Evolutionary conservation across 164 flowering plant genomes (phyloP).

Genomic region (Nymphaea thermarum): DNA sequence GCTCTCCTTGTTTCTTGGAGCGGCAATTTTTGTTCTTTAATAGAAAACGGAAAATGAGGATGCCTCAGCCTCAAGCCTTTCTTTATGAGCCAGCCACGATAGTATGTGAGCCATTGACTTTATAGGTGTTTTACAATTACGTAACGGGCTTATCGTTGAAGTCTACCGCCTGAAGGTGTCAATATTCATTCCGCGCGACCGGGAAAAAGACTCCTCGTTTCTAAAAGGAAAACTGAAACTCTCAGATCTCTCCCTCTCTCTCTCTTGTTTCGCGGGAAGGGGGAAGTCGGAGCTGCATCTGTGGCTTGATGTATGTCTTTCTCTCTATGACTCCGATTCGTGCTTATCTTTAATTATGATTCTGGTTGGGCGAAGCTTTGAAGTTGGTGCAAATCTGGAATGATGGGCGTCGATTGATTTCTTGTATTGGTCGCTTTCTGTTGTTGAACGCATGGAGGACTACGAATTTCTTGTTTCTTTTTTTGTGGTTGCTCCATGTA

Average conservation of each 20-base stretch:
- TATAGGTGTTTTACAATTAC: too few species aligned
- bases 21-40: too few species aligned
- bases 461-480: neutral
- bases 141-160: too few species aligned
- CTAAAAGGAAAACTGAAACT: neutral
- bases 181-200: neutral
- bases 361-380: neutral
- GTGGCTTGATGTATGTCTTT: neutral
- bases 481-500: neutral
- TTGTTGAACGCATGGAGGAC: neutral
- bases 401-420: neutral
- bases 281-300: neutral
- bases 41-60: too few species aligned
- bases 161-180: neutral
- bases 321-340: neutral
- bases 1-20: too few species aligned
- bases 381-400: neutral
- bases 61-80: too few species aligned
- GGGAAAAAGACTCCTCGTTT: neutral
- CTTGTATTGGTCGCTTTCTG: neutral
- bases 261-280: neutral
- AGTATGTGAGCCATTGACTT: too few species aligned
- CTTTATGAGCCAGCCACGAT: too few species aligned
- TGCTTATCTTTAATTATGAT: neutral
- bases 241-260: neutral